Evolutionary conservation across 108 stramenopile genomes (phyloP).

Genomic region (Stephanodiscus triporus): DNA sequence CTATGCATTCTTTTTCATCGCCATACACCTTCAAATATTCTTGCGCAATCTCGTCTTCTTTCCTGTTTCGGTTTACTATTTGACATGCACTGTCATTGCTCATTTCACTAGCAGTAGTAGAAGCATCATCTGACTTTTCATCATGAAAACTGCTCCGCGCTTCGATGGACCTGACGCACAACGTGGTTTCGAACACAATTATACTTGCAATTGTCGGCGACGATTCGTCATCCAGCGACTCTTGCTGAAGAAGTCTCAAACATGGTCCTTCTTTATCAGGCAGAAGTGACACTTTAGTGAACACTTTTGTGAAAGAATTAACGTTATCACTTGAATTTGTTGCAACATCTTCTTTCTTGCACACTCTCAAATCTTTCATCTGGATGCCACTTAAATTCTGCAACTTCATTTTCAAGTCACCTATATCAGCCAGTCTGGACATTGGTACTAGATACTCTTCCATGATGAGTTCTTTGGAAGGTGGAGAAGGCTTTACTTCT

Average conservation of each 20-base stretch:
- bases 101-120: conserved; percentile 40
- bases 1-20: conserved; percentile 72
- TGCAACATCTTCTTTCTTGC: conserved; percentile 62
- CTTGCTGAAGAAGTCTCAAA: conserved; percentile 54
- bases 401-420: conserved; percentile 78
- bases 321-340: conserved; percentile 43
- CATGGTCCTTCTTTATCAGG: conserved; percentile 88
- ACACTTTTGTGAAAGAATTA: conserved; percentile 38
- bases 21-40: conserved; percentile 64
- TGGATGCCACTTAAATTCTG: conserved; percentile 83
- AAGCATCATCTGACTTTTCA: conserved; percentile 26
- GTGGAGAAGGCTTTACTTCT: conserved; percentile 42
- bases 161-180: conserved; percentile 54
- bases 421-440: conserved; percentile 83
- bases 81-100: conserved; percentile 38
- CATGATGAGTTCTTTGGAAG: conserved; percentile 66
- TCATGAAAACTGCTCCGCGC: neutral
- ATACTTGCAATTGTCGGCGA: conserved; percentile 58
- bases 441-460: conserved; percentile 82
- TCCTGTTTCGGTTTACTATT: conserved; percentile 15
- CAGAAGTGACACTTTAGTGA: conserved; percentile 57
- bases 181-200: conserved; percentile 78
- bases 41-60: conserved; percentile 39
- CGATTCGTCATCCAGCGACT: conserved; percentile 47
- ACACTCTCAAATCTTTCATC: conserved; percentile 54